Percentiles rank a stretch among this genome's conserved stretches.
Evolutionary conservation across 2,329 filamentous ascomycete species (phyloP).

Genomic region (Botryosphaeria dothidea): DNA sequence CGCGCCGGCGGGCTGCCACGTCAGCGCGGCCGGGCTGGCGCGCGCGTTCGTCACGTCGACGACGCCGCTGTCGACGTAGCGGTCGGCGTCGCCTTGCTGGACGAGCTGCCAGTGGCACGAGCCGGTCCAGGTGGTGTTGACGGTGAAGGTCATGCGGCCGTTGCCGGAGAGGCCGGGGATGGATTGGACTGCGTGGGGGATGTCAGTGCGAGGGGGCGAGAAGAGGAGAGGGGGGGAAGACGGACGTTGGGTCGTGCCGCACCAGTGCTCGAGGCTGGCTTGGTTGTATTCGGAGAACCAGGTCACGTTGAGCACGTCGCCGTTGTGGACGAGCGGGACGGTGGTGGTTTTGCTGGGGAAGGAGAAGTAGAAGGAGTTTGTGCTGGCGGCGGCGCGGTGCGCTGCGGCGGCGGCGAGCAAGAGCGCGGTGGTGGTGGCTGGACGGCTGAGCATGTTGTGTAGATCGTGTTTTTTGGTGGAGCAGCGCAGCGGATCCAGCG

Average conservation of each 20-base stretch:
- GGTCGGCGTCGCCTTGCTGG: neutral
- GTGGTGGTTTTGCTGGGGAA: neutral
- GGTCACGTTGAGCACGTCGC: slow-evolving; percentile 10
- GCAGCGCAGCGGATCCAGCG: no score
- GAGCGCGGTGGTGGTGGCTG: neutral
- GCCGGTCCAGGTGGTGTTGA: neutral
- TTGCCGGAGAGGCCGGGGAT: neutral
- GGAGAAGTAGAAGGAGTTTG: slow-evolving; percentile 3
- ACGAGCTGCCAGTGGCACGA: neutral
- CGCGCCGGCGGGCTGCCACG: neutral
- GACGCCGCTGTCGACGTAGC: slow-evolving; percentile 2
- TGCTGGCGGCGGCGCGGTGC: neutral
- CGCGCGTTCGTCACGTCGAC: neutral
- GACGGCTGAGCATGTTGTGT: no score
- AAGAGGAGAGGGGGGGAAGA: neutral
- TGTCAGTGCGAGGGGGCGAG: no score
- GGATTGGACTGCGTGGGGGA: no score
- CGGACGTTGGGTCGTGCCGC: neutral
- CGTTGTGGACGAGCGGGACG: neutral
- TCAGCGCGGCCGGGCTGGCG: neutral
- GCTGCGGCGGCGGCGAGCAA: neutral
- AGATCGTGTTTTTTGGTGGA: no score
- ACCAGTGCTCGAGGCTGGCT: neutral
- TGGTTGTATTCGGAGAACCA: neutral
- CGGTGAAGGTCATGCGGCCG: neutral